Evolutionary conservation across 257 asterid genomes (phyloP).

Genomic region (Penstemon barbatus): DNA sequence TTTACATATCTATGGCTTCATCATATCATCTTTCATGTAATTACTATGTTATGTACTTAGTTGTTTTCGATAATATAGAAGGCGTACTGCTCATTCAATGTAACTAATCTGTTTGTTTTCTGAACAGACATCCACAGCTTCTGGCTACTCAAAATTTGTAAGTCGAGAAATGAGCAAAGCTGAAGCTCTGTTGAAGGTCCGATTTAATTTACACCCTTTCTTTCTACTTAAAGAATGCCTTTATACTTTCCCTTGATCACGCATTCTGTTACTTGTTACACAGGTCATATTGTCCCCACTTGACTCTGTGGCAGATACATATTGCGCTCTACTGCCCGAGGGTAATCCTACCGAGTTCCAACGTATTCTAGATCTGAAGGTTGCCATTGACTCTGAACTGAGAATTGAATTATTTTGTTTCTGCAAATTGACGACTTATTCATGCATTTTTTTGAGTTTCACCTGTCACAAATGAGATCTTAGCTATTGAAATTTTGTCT

Average conservation of each 20-base stretch:
- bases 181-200: slow-evolving; percentile 92
- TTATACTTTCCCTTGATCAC: slow-evolving; percentile 3
- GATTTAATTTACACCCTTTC: not conserved
- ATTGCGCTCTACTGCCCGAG: slow-evolving; percentile 96
- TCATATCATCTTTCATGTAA: too few species aligned
- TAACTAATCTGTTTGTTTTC: slow-evolving; percentile 22
- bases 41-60: too few species aligned
- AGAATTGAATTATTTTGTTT: too few species aligned
- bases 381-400: slow-evolving; percentile 25
- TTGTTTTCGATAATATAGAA: too few species aligned
- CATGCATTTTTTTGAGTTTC: not conserved
- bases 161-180: slow-evolving; percentile 99
- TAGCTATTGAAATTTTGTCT: not conserved
- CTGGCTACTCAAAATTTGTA: slow-evolving; percentile 91
- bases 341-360: slow-evolving; percentile 94
- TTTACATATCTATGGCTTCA: too few species aligned
- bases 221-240: slow-evolving; percentile 16
- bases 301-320: slow-evolving; percentile 97
- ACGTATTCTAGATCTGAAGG: slow-evolving; percentile 95
- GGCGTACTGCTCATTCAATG: too few species aligned
- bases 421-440: too few species aligned
- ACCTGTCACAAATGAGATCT: not conserved
- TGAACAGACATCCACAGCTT: slow-evolving; percentile 73
- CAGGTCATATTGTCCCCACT: slow-evolving; percentile 94
- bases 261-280: slow-evolving; percentile 25